phyloP scores from a whole-genome alignment of 169 alveolate genomes.

The Plasmodium berghei region DNA sequence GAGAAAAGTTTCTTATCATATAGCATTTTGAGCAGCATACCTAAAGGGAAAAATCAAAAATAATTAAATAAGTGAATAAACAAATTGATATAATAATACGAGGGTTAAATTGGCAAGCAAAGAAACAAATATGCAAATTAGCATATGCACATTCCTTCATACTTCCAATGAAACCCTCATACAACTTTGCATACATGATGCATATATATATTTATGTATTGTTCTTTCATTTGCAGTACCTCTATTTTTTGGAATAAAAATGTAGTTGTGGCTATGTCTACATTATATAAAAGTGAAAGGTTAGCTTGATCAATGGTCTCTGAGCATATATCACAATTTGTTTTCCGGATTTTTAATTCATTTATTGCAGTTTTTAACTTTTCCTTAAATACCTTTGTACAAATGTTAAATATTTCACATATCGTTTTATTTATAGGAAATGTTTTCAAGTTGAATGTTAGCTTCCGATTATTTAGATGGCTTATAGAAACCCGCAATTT shows the following conservation, averaged over 20 bases:
- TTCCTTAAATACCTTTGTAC: constrained; percentile 24
- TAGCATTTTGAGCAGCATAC: constrained; percentile 60
- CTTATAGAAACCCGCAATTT: constrained; percentile 29
- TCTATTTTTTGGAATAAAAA: constrained; percentile 43
- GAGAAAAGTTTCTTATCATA: constrained; percentile 43
- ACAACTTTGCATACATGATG: background rate
- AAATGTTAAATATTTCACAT: constrained; percentile 52
- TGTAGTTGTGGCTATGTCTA: constrained; percentile 41
- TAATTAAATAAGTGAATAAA: background rate
- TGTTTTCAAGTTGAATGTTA: constrained; percentile 36
- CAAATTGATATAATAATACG: background rate
- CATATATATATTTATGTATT: background rate
- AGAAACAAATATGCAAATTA: background rate
- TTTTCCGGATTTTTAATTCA: constrained; percentile 38
- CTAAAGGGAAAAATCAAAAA: constrained; percentile 30
- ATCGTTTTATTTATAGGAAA: constrained; percentile 58
- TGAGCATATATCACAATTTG: constrained; percentile 44
- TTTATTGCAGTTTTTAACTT: constrained; percentile 24
- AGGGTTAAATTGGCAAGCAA: background rate
- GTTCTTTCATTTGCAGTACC: constrained; percentile 10
- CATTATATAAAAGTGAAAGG: constrained; percentile 42
- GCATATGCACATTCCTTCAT: background rate
- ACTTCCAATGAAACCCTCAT: too few relatives aligned
- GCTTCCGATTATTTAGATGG: constrained; percentile 54
- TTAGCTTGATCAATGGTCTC: constrained; percentile 21